A percentile compares a stretch with the other conserved stretches of the same genome.
Evolutionary conservation across 306 rosid genomes (phyloP).

Genomic region (Sophora flavescens): DNA sequence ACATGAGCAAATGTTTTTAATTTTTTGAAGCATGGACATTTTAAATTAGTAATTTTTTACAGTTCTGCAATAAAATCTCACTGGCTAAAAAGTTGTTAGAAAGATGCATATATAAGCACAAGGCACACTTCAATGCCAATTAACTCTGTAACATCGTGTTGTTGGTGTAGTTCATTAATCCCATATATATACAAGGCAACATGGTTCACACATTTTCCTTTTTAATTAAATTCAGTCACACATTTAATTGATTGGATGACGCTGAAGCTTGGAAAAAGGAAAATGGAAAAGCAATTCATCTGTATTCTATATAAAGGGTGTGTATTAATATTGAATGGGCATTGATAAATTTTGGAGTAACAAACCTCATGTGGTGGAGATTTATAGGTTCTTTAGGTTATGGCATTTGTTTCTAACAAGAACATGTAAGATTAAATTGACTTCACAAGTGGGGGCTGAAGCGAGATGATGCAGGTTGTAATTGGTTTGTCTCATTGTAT

Average conservation of each 20-base stretch:
- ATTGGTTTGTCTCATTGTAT: conserved; percentile 36
- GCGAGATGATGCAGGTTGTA: conserved; percentile 8
- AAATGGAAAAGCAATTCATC: conserved; percentile 37
- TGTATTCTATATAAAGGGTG: conserved; percentile 38
- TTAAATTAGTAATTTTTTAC: not conserved
- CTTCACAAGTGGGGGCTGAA: conserved; percentile 17
- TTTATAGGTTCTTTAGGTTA: conserved; percentile 43
- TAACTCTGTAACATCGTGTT: not conserved
- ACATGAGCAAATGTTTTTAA: not conserved
- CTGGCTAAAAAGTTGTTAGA: not conserved
- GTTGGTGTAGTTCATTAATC: conserved; percentile 19
- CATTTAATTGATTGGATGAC: conserved; percentile 28
- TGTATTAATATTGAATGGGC: conserved; percentile 3
- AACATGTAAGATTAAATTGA: conserved; percentile 39
- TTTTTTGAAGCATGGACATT: not conserved
- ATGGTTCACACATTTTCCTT: not conserved
- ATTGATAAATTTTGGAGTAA: conserved; percentile 43
- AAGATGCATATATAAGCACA: not conserved
- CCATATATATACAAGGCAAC: conserved; percentile 14
- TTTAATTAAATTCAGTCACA: conserved; percentile 8
- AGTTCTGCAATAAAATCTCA: not conserved
- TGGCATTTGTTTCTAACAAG: conserved; percentile 39
- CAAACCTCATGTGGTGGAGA: conserved; percentile 46
- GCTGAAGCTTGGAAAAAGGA: not conserved
- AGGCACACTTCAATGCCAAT: not conserved